Percentiles rank a stretch among this genome's conserved stretches.
Conservation (phyloP, 176 grass and related monocot genomes). For the Lolium multiflorum region DNA sequence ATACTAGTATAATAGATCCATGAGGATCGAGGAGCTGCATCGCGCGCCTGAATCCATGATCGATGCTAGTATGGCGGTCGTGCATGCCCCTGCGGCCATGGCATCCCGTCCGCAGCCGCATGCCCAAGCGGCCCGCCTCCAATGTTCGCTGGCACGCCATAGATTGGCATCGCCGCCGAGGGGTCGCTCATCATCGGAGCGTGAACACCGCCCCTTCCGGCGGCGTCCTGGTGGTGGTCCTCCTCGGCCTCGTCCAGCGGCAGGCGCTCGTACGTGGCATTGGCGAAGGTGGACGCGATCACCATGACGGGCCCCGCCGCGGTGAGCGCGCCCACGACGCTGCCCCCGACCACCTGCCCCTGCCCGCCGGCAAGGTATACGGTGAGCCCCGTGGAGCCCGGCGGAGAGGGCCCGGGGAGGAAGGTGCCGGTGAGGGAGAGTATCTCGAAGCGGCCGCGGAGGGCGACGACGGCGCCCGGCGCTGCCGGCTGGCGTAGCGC, state of each 20-base stretch:
- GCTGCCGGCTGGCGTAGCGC: conserved; percentile 51
- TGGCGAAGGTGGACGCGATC: conserved; percentile 57
- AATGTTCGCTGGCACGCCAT: conserved; percentile 43
- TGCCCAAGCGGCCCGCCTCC: conserved; percentile 28
- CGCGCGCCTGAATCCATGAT: background rate
- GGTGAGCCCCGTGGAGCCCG: conserved; percentile 49
- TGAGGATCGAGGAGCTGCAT: background rate
- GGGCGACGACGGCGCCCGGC: conserved; percentile 33
- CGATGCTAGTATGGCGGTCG: conserved; percentile 46
- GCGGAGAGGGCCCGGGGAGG: conserved; percentile 56
- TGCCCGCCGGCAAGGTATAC: conserved; percentile 60
- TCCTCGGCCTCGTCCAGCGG: conserved; percentile 57
- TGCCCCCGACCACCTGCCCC: conserved; percentile 58
- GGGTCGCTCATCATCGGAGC: conserved; percentile 31
- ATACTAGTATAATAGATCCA: background rate
- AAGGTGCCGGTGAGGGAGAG: conserved; percentile 62
- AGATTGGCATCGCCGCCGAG: conserved; percentile 39
- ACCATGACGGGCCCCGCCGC: conserved; percentile 59
- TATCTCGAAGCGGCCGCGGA: conserved; percentile 66
- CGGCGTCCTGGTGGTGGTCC: background rate
- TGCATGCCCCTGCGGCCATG: conserved; percentile 40
- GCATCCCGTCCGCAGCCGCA: conserved; percentile 12
- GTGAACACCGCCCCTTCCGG: background rate
- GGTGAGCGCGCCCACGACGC: conserved; percentile 55
- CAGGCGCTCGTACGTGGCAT: conserved; percentile 67